These are phyloP conservation scores for Penicillium vulpinum DNA, from an alignment of 2,329 filamentous ascomycete species.

Conservation along the genomic window DNA sequence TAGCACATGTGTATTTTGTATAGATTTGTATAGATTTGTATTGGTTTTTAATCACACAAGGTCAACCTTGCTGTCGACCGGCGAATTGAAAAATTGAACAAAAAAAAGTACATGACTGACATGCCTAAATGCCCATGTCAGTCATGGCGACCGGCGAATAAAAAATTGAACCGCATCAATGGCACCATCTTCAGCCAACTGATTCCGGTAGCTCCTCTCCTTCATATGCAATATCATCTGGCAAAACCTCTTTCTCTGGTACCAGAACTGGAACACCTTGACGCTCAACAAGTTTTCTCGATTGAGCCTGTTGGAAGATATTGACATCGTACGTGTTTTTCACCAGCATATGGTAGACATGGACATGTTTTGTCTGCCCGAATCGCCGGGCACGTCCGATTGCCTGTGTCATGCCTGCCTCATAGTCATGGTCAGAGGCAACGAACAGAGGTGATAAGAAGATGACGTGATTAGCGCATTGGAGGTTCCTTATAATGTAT, in stretches of 20 bases:
- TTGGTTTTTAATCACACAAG: too few species aligned
- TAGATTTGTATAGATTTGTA: too few species aligned
- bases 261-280: slow-evolving; percentile 24
- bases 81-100: too few species aligned
- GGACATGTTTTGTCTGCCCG: slow-evolving; percentile 56
- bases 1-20: too few species aligned
- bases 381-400: slow-evolving; percentile 62
- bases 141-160: not conserved
- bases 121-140: too few species aligned
- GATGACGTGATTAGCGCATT: slow-evolving; percentile 64
- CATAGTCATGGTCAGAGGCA: slow-evolving; percentile 54
- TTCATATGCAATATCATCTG: not conserved
- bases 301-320: slow-evolving; percentile 41
- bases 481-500: slow-evolving; percentile 55
- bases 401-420: slow-evolving; percentile 61
- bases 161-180: not conserved
- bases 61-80: not conserved
- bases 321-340: slow-evolving; percentile 49
- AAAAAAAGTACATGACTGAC: not conserved
- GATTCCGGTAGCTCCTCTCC: not conserved
- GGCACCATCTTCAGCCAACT: not conserved
- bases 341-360: slow-evolving; percentile 55
- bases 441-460: slow-evolving; percentile 60
- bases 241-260: not conserved
- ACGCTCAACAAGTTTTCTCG: slow-evolving; percentile 31